These are phyloP conservation scores for Chaetomiaceae sp. DNA, from an alignment of 2,329 filamentous ascomycete species.

Conservation along the genomic window DNA sequence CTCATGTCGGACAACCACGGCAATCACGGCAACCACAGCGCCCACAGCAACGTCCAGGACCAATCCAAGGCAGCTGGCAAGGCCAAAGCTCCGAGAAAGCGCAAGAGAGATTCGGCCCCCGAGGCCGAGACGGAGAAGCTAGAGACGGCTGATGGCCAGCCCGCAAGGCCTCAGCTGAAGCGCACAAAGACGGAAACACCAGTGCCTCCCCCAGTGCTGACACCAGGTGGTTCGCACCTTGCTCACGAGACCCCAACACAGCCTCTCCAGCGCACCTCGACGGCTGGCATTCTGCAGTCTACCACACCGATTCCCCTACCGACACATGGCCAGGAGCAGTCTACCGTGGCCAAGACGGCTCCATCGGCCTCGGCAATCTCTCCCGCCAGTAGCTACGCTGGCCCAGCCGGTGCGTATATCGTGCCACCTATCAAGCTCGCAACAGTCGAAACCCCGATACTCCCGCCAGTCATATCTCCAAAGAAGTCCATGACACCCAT, in stretches of 20 bases:
- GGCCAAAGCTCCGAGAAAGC: slow-evolving; percentile 29
- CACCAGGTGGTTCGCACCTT: slow-evolving; percentile 18
- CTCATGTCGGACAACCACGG: slow-evolving; percentile 25
- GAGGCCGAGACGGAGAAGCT: slow-evolving; percentile 29
- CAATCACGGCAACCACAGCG: no score
- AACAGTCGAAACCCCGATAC: slow-evolving; percentile 30
- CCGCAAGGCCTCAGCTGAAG: slow-evolving; percentile 29
- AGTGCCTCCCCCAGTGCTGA: slow-evolving; percentile 33
- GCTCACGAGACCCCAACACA: slow-evolving; percentile 24
- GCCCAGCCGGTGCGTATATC: slow-evolving; percentile 23
- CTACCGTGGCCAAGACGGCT: slow-evolving; percentile 26
- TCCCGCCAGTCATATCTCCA: slow-evolving; percentile 28
- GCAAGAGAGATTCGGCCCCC: slow-evolving; percentile 32
- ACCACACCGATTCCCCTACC: slow-evolving; percentile 35
- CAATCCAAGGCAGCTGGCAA: slow-evolving; percentile 20
- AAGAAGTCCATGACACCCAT: slow-evolving; percentile 34
- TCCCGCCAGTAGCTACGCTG: slow-evolving; percentile 24
- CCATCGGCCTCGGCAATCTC: slow-evolving; percentile 26
- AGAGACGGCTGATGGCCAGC: slow-evolving; percentile 18
- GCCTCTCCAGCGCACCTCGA: slow-evolving; percentile 12
- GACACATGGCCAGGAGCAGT: slow-evolving; percentile 28
- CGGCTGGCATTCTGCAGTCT: slow-evolving; percentile 24
- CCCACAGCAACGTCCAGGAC: slow-evolving; percentile 12
- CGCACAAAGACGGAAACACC: slow-evolving; percentile 37
- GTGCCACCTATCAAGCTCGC: slow-evolving; percentile 27